A percentile compares a stretch with the other conserved stretches of the same genome.
Conservation (phyloP, 2,329 filamentous ascomycete species). For the Beauveria rudraprayagi region DNA sequence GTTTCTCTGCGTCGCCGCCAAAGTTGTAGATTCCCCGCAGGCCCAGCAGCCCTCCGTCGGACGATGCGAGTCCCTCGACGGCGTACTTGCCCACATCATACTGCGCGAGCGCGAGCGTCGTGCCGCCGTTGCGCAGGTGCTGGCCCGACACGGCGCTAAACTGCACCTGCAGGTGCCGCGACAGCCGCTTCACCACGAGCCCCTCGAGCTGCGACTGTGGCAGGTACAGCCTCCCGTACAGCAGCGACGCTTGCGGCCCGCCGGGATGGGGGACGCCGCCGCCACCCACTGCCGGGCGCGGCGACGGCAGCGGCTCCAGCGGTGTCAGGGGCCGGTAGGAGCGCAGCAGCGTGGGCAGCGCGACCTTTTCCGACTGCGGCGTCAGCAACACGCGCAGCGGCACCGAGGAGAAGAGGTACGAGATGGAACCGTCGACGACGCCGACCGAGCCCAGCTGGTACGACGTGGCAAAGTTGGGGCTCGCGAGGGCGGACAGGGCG, state of each 20-base stretch:
- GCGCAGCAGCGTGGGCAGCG: conserved; percentile 67
- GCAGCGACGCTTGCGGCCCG: conserved; percentile 42
- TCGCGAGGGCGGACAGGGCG: conserved; percentile 83
- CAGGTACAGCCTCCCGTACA: conserved; percentile 74
- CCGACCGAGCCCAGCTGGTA: conserved; percentile 87
- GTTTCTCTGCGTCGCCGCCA: conserved; percentile 56
- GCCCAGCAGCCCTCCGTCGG: conserved; percentile 83
- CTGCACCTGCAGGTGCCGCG: conserved; percentile 69
- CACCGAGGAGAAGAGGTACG: conserved; percentile 88
- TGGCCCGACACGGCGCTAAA: conserved; percentile 71
- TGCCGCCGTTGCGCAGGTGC: conserved; percentile 65
- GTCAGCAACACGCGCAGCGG: conserved; percentile 59
- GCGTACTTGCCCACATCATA: conserved; percentile 84
- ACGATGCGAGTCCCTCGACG: conserved; percentile 83
- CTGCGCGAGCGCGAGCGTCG: conserved; percentile 63
- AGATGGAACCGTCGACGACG: conserved; percentile 91
- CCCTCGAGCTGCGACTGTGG: conserved; percentile 82
- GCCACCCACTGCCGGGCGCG: neutral
- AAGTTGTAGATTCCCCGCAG: conserved; percentile 92
- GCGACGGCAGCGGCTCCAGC: conserved; percentile 28
- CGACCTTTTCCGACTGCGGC: conserved; percentile 63
- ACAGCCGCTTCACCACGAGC: conserved; percentile 70
- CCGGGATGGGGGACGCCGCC: neutral
- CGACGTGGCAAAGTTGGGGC: conserved; percentile 86
- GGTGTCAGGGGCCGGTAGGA: conserved; percentile 76